Base-by-base conservation (phyloP, 2,329 filamentous ascomycete genomes). In the Phialemoniopsis sp. region DNA sequence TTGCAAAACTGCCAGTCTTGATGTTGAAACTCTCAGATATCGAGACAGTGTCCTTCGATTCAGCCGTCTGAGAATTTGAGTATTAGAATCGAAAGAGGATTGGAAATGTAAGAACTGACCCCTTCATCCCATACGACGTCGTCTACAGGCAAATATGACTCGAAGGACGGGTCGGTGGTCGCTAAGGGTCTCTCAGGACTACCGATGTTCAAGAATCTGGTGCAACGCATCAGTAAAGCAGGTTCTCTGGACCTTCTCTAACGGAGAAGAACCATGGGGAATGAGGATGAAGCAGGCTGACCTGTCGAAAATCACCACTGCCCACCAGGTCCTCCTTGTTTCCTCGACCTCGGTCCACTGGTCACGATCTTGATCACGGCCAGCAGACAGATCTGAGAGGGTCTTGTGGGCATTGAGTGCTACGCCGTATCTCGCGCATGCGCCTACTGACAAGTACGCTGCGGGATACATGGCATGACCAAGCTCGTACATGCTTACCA, bases 101-200 rank as follows among this genome's bases (percentile, higher is more conserved):
- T 32, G 28, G 12, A 13, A 18, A 13, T 34, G 6, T 7, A 15
- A 35, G 19, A 16, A 30, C 38, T 21, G 37, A 41, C 43, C 10
- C 48, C 44, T 40, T 46, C 19, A 43, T 53, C 35, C 34, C 34
- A 42, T 15, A 32, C 34, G 8, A 14, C 14, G 26, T 42, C 39
- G 19, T 42, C 39, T 21, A 37, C 34, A n/a, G 39, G 39, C 10
- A 42, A 36, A 19, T 18, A 37, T 13, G 26, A 34, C 13, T 42
- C 35, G 13, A 34, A 38, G n/a, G 18, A n/a, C 13, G 39, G 39
- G 31, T 42, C 39, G 13, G 34, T 18, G 5, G 35, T 42, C 17
- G 35, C 14, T n/a, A 42, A 21, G n/a, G 21, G 14, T 19, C 35
- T 32, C 19, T 8, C 8, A 6, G 34, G 35, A 17, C 32, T 32